Base-by-base conservation (phyloP, 2,329 filamentous ascomycete genomes). In the Chaetomiaceae sp. region DNA sequence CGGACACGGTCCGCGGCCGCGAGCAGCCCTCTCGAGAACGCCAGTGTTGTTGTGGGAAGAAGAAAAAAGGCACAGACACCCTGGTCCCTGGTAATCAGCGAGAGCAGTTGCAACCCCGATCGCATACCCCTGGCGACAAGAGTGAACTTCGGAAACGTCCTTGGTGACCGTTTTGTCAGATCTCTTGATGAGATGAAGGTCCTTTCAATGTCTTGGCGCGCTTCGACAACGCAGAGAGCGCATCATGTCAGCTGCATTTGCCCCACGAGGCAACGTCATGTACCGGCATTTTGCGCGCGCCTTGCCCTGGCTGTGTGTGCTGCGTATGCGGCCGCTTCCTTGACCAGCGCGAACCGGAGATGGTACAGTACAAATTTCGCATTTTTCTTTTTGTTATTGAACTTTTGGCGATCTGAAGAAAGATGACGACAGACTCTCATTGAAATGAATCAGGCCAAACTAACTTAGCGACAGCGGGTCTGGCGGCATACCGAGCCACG, bases 401-500 rank as follows among this genome's bases (percentile, higher is more conserved):
- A n/a, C n/a, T n/a, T n/a, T n/a, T n/a, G n/a, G n/a, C n/a, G n/a
- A n/a, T n/a, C n/a, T n/a, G n/a, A n/a, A n/a, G n/a, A n/a, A n/a
- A n/a, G n/a, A n/a, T n/a, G n/a, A n/a, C n/a, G n/a, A n/a, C n/a
- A n/a, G n/a, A n/a, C n/a, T n/a, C n/a, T n/a, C n/a, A n/a, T n/a
- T n/a, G n/a, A n/a, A n/a, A n/a, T n/a, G n/a, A n/a, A n/a, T n/a
- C n/a, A n/a, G n/a, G n/a, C n/a, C n/a, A n/a, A n/a, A n/a, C n/a
- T n/a, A n/a, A n/a, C n/a, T n/a, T n/a, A n/a, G 3, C 11, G 4
- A 5, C 6, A 11, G 36, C 43, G 36, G 23, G 32, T 44, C 40
- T n/a, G 23, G 32, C 48, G 48, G 48, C 34, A 21, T 51, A 40
- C 48, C 48, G 33, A 51, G 48, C 25, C 21, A 38, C 23, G 48